A percentile compares a stretch with the other conserved stretches of the same genome.
Evolutionary conservation across 140 eudicot species (phyloP).

Genomic region (Senecio squalidus): DNA sequence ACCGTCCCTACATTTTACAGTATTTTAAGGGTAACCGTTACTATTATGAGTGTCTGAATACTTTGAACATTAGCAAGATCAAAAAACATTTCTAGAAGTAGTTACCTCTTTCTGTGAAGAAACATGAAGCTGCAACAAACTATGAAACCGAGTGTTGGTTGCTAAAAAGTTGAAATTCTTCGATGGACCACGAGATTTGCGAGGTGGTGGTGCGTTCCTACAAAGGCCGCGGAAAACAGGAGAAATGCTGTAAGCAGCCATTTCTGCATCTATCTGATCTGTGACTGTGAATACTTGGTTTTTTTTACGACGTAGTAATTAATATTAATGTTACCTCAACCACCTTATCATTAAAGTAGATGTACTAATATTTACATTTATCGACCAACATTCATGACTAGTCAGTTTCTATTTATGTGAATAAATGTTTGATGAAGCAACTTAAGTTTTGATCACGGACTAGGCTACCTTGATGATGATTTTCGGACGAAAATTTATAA

Average conservation of each 20-base stretch:
- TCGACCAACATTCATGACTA: too few species aligned
- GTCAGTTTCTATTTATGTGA: too few species aligned
- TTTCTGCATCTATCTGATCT: slow-evolving; percentile 5
- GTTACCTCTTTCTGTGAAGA: slow-evolving; percentile 33
- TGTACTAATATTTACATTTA: too few species aligned
- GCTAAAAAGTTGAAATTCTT: slow-evolving; percentile 9
- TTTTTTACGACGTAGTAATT: too few species aligned
- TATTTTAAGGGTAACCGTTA: too few species aligned
- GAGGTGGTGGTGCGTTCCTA: slow-evolving; percentile 6
- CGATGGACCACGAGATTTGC: neutral
- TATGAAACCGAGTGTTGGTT: slow-evolving; percentile 13
- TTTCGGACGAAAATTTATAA: too few species aligned
- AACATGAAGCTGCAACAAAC: slow-evolving; percentile 23
- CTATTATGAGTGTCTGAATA: too few species aligned
- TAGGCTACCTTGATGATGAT: too few species aligned
- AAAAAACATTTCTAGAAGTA: neutral
- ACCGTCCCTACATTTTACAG: too few species aligned
- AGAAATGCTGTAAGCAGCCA: slow-evolving; percentile 13
- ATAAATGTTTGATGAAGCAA: too few species aligned
- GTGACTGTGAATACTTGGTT: neutral
- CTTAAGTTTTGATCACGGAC: too few species aligned
- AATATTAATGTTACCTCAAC: slow-evolving; percentile 23
- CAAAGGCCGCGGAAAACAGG: neutral
- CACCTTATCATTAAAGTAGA: slow-evolving; percentile 3
- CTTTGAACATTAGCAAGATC: too few species aligned